Evolutionary conservation across 208 protist species (phyloP).

Genomic region (Willaertia magna): DNA sequence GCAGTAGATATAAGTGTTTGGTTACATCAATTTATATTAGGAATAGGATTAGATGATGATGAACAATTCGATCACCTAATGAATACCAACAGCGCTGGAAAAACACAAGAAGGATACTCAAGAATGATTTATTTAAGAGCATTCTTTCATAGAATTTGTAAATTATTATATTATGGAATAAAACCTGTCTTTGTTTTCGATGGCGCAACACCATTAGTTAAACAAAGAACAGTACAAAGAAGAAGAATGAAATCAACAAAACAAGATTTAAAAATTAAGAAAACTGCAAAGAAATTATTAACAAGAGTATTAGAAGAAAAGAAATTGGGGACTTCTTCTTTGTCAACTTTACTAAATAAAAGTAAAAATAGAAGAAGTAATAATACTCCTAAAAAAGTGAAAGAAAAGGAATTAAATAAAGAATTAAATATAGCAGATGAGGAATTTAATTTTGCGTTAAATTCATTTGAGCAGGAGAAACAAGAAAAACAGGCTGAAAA

Average conservation of each 20-base stretch:
- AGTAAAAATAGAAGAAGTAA: not conserved
- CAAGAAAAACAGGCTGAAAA: no score
- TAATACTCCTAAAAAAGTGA: no score
- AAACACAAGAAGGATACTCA: not conserved
- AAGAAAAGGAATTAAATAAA: no score
- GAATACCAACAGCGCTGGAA: not conserved
- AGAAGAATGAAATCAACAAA: not conserved
- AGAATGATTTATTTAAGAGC: not conserved
- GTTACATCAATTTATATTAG: conserved; percentile 16
- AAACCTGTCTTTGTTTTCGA: conserved; percentile 29
- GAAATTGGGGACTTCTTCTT: not conserved
- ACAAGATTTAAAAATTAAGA: not conserved
- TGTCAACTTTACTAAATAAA: no score
- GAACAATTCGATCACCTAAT: not conserved
- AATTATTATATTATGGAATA: conserved; percentile 20
- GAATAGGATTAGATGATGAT: not conserved
- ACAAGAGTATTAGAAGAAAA: not conserved
- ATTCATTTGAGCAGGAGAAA: no score
- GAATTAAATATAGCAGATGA: no score
- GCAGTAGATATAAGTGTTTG: conserved; percentile 24
- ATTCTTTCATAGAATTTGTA: conserved; percentile 17
- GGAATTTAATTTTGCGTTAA: no score
- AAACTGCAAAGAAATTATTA: not conserved
- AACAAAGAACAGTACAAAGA: conserved; percentile 11
- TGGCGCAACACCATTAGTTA: conserved; percentile 14